Percentiles rank a stretch among this genome's conserved stretches.
Evolutionary conservation across 768 basidiomycete species (phyloP).

Genomic region (Leccinum disarticulatum): DNA sequence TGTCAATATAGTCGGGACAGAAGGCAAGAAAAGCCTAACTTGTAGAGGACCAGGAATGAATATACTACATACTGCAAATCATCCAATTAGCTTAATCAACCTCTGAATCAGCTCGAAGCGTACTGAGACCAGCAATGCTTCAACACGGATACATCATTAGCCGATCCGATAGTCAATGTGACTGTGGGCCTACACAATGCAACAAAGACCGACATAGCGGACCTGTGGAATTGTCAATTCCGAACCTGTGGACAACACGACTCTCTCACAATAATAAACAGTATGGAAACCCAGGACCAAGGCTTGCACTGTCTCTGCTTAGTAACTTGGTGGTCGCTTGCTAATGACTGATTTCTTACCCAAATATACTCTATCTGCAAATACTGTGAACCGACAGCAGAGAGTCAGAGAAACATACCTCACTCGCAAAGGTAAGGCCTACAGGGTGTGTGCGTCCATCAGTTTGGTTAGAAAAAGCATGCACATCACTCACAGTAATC

Average conservation of each 20-base stretch:
- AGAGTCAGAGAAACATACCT: neutral
- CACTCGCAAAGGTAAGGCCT: slow-evolving; percentile 9
- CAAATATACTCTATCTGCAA: slow-evolving; percentile 17
- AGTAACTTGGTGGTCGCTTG: accelerated
- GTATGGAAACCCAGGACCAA: slow-evolving; percentile 13
- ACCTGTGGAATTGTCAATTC: neutral
- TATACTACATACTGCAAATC: neutral
- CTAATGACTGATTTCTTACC: slow-evolving; percentile 4
- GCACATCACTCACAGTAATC: neutral
- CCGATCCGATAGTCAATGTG: too few relatives aligned
- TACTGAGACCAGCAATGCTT: neutral
- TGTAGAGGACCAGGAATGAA: slow-evolving; percentile 2
- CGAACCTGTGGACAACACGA: neutral
- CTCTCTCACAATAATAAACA: slow-evolving; percentile 9
- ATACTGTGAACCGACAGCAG: neutral
- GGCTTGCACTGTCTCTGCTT: neutral
- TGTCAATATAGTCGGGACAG: neutral
- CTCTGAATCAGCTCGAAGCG: neutral
- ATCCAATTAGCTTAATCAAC: neutral
- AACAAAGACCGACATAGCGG: neutral
- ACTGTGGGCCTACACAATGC: slow-evolving; percentile 1
- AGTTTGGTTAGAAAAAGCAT: neutral
- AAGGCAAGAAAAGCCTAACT: neutral
- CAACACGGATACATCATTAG: neutral
- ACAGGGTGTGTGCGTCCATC: neutral